Base-by-base conservation (phyloP, 202 grass and related monocot genomes). In the Setaria viridis region DNA sequence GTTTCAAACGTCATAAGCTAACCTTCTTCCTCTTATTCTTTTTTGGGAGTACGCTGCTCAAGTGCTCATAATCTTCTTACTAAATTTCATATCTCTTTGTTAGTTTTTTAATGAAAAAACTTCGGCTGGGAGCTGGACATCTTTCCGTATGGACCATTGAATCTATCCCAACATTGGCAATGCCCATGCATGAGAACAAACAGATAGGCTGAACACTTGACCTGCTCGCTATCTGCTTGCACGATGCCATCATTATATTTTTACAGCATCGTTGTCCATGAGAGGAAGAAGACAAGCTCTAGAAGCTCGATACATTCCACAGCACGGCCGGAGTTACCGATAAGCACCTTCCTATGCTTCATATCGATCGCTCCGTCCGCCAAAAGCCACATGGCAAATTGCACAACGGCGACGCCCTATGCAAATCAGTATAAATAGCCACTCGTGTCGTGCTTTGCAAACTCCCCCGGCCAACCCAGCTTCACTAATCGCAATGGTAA, bases 311-410 rank as follows among this genome's bases (percentile, higher is more conserved):
- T 62, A 69, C 60, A 70, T 62, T 70, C 76, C 41, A 68, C 62
- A 58, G 32, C 37, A 50, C 15, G 62, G 51, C 6, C 87, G 82
- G 87, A 81, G 87, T 76, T 85, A 13, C 87, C 87, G 35, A 89
- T 54, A 68, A 63, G 9, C 70, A 51, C 62, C 76, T 11, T 42
- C 33, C 51, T 43, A 62, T 62, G 60, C 62, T n/a, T 32, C 33
- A 41, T 68, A 51, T 89, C 20, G 87, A 62, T 70, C 16, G 0
- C 11, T 85, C 87, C 82, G 87, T 33, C 60, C 14, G 51, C 69
- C 87, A 51, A 48, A 68, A 51, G 53, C 42, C 70, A 69, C 62
- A 81, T 77, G 77, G 77, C 70, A 62, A 54, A 67, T 55, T 34
- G 50, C 68, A 3, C 68, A 33, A 1, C 0, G 2, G 55, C 29